Conservation (phyloP, 139 green algal species). For the Pycnococcus provasolii region DNA sequence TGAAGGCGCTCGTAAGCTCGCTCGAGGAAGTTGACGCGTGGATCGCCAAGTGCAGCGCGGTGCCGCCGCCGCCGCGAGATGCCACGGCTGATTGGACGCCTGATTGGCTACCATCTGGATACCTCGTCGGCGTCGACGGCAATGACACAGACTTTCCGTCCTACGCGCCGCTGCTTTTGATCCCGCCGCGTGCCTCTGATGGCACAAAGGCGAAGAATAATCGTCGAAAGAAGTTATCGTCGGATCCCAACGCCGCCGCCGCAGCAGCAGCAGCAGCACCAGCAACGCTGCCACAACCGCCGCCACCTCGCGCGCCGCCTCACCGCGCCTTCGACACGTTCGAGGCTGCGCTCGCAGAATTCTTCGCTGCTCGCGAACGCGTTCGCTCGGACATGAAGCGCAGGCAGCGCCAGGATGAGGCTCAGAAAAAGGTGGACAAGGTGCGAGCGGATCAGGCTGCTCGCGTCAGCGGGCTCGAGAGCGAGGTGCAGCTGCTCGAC, state of each 20-base stretch:
- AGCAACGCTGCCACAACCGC: too few species aligned
- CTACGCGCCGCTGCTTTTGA: too few species aligned
- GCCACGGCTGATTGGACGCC: too few species aligned
- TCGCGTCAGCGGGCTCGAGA: constrained; percentile 34
- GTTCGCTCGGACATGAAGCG: constrained; percentile 49
- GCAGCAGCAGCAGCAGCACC: too few species aligned
- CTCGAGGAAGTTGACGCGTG: constrained; percentile 4
- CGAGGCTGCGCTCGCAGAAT: constrained; percentile 63
- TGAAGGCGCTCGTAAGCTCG: neutral
- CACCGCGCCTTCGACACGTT: constrained; percentile 8
- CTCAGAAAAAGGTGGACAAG: constrained; percentile 61
- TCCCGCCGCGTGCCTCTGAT: too few species aligned
- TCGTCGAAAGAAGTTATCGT: constrained; percentile 15
- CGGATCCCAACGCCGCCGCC: neutral
- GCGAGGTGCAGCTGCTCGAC: constrained; percentile 35
- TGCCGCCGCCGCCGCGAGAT: too few species aligned
- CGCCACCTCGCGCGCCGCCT: too few species aligned
- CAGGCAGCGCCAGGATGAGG: constrained; percentile 44
- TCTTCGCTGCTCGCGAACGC: constrained; percentile 70
- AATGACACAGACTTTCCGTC: too few species aligned
- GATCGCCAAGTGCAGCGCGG: neutral
- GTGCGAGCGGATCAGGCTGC: constrained; percentile 53
- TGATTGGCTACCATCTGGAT: too few species aligned
- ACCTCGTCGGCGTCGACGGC: too few species aligned
- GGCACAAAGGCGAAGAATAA: constrained; percentile 21